Conservation (phyloP, 2,329 filamentous ascomycete species). For the Cladosporium colombiae region DNA sequence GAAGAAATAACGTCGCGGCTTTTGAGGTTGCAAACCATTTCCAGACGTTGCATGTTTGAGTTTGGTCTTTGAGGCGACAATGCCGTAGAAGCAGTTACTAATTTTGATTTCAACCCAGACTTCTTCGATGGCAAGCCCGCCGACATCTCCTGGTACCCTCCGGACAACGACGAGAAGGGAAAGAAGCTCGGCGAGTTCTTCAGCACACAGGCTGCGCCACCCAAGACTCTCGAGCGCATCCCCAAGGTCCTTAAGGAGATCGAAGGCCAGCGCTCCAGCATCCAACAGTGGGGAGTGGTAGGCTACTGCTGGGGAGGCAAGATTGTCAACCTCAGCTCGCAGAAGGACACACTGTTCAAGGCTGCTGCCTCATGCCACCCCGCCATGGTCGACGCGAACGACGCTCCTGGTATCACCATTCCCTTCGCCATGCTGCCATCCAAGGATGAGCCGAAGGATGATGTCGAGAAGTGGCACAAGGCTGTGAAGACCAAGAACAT, state of each 20-base stretch:
- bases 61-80: neutral
- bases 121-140: slow-evolving; percentile 79
- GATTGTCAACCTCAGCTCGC: slow-evolving; percentile 57
- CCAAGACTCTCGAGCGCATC: slow-evolving; percentile 57
- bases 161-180: slow-evolving; percentile 59
- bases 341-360: slow-evolving; percentile 57
- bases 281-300: slow-evolving; percentile 60
- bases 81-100: neutral
- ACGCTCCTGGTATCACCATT: slow-evolving; percentile 57
- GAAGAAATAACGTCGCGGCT: neutral
- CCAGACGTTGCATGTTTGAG: neutral
- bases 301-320: slow-evolving; percentile 61
- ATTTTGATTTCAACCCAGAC: slow-evolving; percentile 49
- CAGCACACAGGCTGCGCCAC: slow-evolving; percentile 57
- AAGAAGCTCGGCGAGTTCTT: slow-evolving; percentile 63
- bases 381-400: slow-evolving; percentile 61
- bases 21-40: neutral
- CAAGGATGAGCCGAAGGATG: slow-evolving; percentile 57
- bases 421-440: slow-evolving; percentile 60
- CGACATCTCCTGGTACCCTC: slow-evolving; percentile 61
- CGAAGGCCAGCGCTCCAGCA: slow-evolving; percentile 47
- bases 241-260: slow-evolving; percentile 58
- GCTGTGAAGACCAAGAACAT: slow-evolving; percentile 45
- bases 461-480: slow-evolving; percentile 52
- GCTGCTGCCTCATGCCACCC: slow-evolving; percentile 59